A percentile compares a stretch with the other conserved stretches of the same genome.
Evolutionary conservation across 208 protist genomes (phyloP).

Genomic region (Trypanosoma lewisi): DNA sequence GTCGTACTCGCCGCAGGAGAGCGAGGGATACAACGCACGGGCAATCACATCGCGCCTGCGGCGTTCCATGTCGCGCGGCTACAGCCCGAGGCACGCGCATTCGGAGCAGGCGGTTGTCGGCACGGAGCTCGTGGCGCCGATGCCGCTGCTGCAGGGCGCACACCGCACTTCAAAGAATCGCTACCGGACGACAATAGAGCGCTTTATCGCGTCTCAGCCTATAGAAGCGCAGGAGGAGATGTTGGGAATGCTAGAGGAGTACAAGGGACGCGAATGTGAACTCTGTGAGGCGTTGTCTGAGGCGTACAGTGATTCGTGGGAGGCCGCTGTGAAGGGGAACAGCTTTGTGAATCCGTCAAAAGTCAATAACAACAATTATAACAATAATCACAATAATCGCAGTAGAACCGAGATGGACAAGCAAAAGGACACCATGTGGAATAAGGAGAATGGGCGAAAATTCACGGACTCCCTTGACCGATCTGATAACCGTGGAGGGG

Average conservation of each 20-base stretch:
- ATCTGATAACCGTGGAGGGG: neutral
- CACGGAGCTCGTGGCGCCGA: conserved; percentile 62
- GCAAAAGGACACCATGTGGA: neutral
- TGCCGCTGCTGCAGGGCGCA: conserved; percentile 67
- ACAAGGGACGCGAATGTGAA: conserved; percentile 57
- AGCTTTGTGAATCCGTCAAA: neutral
- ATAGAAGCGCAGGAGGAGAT: conserved; percentile 35
- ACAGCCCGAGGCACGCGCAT: conserved; percentile 17
- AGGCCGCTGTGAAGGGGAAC: conserved; percentile 31
- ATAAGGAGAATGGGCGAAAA: neutral
- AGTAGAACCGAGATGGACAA: neutral
- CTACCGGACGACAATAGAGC: conserved; percentile 53
- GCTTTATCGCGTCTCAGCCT: conserved; percentile 71
- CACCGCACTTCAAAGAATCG: conserved; percentile 26
- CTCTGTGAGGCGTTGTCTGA: conserved; percentile 59
- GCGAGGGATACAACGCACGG: neutral
- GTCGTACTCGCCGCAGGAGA: conserved; percentile 3
- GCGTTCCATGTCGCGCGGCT: conserved; percentile 17
- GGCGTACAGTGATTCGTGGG: conserved; percentile 62
- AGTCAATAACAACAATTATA: neutral
- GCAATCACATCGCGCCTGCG: conserved; percentile 11
- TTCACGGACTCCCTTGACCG: neutral
- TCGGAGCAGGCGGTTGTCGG: conserved; percentile 36
- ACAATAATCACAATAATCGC: too few relatives aligned
- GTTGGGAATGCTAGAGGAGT: conserved; percentile 53